Percentiles rank a stretch among this genome's conserved stretches.
These are phyloP conservation scores for Elsinoe arachidis DNA, from an alignment of 2,329 filamentous ascomycete species.

Conservation along the genomic window DNA sequence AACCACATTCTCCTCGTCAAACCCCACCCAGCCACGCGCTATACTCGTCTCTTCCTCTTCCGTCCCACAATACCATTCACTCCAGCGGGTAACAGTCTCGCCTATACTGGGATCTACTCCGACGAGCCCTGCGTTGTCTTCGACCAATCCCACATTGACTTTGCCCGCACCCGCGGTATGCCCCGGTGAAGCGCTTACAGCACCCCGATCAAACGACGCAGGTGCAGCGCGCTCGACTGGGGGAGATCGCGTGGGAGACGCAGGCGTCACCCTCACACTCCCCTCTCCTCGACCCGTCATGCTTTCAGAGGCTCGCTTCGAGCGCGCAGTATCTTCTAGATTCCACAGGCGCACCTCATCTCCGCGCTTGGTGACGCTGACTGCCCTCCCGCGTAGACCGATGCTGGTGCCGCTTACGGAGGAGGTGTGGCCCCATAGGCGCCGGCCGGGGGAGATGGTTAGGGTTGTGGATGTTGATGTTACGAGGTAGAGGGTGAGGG, in stretches of 20 bases:
- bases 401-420: conserved; percentile 80
- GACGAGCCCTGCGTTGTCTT: not conserved
- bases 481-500: conserved; percentile 71
- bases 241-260: conserved; percentile 20
- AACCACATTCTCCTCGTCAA: conserved; percentile 88
- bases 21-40: conserved; percentile 63
- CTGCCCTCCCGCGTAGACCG: conserved; percentile 73
- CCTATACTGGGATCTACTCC: not conserved
- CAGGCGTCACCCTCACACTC: conserved; percentile 2
- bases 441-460: conserved; percentile 61
- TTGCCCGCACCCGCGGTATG: not conserved
- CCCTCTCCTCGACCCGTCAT: not conserved
- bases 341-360: conserved; percentile 71
- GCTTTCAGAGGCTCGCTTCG: not conserved
- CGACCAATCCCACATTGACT: conserved; percentile 23
- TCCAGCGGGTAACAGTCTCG: not conserved
- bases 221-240: conserved; percentile 14
- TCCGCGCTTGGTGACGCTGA: conserved; percentile 76
- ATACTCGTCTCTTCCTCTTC: conserved; percentile 28
- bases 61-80: conserved; percentile 4
- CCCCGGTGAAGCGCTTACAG: too few species aligned
- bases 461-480: conserved; percentile 59
- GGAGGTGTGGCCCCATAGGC: conserved; percentile 87
- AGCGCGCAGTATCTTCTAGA: conserved; percentile 49
- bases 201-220: not conserved